Percentiles rank a stretch among this genome's conserved stretches.
Conservation (phyloP, 2,329 filamentous ascomycete species). For the Mycogone perniciosa region DNA sequence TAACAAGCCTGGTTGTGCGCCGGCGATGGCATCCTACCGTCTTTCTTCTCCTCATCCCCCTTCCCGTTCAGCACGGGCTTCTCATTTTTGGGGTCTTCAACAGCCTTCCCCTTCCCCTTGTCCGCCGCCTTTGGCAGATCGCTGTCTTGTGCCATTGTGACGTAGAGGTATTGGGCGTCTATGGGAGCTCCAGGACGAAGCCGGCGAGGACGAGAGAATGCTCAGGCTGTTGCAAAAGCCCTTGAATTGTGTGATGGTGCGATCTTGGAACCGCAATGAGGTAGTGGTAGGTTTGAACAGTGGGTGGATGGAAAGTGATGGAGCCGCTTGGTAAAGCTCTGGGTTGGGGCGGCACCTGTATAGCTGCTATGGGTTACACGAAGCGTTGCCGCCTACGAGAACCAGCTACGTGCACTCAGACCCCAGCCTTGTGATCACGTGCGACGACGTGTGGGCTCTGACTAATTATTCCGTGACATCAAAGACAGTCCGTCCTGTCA, state of each 20-base stretch:
- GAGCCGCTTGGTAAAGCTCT: conserved; percentile 34
- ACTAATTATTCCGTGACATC: conserved; percentile 14
- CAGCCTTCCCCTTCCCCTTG: conserved; percentile 94
- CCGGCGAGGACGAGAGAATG: conserved; percentile 8
- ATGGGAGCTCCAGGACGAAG: conserved; percentile 18
- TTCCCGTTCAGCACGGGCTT: conserved; percentile 66
- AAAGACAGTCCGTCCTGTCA: not conserved
- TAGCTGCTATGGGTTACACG: conserved; percentile 38
- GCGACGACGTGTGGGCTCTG: conserved; percentile 6
- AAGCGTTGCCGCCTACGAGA: conserved; percentile 38
- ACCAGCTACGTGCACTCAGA: conserved; percentile 15
- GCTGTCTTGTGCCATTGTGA: conserved; percentile 86
- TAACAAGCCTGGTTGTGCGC: conserved; percentile 4
- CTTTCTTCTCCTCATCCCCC: conserved; percentile 64
- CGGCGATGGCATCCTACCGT: conserved; percentile 32
- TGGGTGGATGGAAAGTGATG: conserved; percentile 31
- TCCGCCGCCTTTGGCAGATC: conserved; percentile 77
- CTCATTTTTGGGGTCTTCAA: conserved; percentile 63
- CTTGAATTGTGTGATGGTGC: not conserved
- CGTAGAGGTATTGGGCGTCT: conserved; percentile 26
- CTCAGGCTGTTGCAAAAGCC: not conserved
- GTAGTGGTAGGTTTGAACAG: conserved; percentile 19
- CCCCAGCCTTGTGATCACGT: conserved; percentile 29
- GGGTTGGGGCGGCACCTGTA: conserved; percentile 10
- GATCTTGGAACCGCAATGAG: conserved; percentile 17